Percentiles rank a stretch among this genome's conserved stretches.
phyloP scores from a whole-genome alignment of 202 grass and related monocot species.

The Zizania palustris region DNA sequence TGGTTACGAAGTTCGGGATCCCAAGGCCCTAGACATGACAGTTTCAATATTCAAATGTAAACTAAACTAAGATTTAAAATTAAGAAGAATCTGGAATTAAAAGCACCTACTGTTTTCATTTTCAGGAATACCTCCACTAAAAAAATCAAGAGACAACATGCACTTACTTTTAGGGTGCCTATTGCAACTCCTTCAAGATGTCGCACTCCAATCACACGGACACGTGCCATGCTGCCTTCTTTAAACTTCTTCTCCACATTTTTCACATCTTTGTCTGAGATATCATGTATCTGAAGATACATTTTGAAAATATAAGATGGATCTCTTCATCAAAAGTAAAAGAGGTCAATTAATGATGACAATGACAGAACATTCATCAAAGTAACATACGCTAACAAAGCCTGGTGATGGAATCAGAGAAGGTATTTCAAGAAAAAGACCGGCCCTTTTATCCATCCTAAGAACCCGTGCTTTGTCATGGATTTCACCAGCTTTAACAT shows the following conservation, averaged over 20 bases:
- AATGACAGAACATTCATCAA: slow-evolving; percentile 23
- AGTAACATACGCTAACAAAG: slow-evolving; percentile 82
- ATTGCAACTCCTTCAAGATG: slow-evolving; percentile 92
- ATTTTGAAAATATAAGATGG: slow-evolving; percentile 37
- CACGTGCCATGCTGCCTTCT: slow-evolving; percentile 70
- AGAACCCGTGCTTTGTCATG: slow-evolving; percentile 72
- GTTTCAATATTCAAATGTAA: slow-evolving; percentile 39
- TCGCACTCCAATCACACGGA: slow-evolving; percentile 79
- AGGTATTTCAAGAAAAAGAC: slow-evolving; percentile 91
- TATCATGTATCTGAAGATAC: slow-evolving; percentile 68
- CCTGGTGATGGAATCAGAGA: slow-evolving; percentile 71
- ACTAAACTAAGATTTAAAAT: slow-evolving; percentile 21
- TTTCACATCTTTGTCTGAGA: slow-evolving; percentile 75
- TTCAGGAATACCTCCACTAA: slow-evolving; percentile 28
- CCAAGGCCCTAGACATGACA: no score
- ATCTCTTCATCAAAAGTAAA: not conserved
- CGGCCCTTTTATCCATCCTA: slow-evolving; percentile 81
- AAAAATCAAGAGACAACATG: slow-evolving; percentile 31
- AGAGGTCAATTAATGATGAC: not conserved
- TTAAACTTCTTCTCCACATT: slow-evolving; percentile 90
- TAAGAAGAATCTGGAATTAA: not conserved
- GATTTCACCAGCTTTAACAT: slow-evolving; percentile 85
- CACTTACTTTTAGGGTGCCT: slow-evolving; percentile 75
- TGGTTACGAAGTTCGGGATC: no score
- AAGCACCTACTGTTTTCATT: slow-evolving; percentile 20